These are phyloP conservation scores for Schizonepeta tenuifolia DNA, from an alignment of 257 asterid species.

Conservation along the genomic window DNA sequence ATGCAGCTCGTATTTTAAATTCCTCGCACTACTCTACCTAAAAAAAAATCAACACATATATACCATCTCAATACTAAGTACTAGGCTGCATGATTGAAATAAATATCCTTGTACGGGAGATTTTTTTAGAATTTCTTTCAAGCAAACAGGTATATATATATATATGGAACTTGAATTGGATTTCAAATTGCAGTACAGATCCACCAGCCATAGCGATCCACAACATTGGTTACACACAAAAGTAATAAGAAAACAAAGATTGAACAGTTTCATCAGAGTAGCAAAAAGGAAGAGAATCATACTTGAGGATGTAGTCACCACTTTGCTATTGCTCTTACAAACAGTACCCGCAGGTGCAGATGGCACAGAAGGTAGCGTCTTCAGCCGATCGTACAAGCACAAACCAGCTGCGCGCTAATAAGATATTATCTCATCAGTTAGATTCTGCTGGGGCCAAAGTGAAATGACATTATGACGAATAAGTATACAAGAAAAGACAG, in stretches of 20 bases:
- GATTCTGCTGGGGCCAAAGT: slow-evolving; percentile 16
- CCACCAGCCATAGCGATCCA: slow-evolving; percentile 1
- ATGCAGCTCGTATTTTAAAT: background rate
- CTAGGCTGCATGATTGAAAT: background rate
- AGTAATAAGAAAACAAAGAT: slow-evolving; percentile 17
- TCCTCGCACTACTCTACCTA: background rate
- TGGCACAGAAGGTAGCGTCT: slow-evolving; percentile 66
- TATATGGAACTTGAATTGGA: background rate
- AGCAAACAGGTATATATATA: background rate
- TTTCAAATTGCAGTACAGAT: background rate
- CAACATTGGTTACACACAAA: slow-evolving; percentile 12
- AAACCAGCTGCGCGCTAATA: slow-evolving; percentile 88
- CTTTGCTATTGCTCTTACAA: slow-evolving; percentile 62
- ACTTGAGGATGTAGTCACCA: slow-evolving; percentile 56
- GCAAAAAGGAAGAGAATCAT: slow-evolving; percentile 38
- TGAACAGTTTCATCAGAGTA: slow-evolving; percentile 6
- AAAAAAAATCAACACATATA: background rate
- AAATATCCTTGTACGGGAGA: background rate
- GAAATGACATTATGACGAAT: background rate
- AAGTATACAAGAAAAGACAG: background rate
- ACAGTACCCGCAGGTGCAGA: slow-evolving; percentile 51
- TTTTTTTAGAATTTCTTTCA: too few relatives aligned
- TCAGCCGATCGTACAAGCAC: slow-evolving; percentile 73
- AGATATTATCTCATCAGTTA: slow-evolving; percentile 33
- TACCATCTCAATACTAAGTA: background rate